Base-by-base conservation (phyloP, 768 basidiomycete species). In the Lactarius vividus region DNA sequence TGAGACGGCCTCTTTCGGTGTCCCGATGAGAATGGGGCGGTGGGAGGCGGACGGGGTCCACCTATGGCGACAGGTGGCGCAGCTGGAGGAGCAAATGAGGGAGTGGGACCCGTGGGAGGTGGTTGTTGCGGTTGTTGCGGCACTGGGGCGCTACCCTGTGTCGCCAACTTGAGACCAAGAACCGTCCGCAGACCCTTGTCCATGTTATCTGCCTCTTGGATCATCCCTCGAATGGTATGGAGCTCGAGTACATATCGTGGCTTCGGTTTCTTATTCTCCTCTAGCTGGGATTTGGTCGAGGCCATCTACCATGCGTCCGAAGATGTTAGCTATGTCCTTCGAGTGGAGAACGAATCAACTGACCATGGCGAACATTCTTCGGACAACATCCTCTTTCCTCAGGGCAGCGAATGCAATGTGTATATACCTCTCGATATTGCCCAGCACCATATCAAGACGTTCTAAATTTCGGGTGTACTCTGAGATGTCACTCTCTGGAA, bases 211-310 rank as follows among this genome's bases (percentile, higher is more conserved):
- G 63, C 66, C 39, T 70, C 67, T 31, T 68, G 66, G 35, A 69
- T 68, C 69, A 70, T 70, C 37, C 58, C 57, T 13, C 69, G 69
- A 35, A 70, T 67, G 5, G 67, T 68, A 53, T 70, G 67, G 20
- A 70, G 66, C 31, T 70, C 69, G 4, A 70, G 62, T 4, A 70
- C 42, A 20, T 57, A 68, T 52, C 69, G 67, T 3, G 69, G 69
- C 18, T 64, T 64, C 0, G 55, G 44, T 15, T 53, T 68, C 28
- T 61, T 49, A 13, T 59, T n/a, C 37, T 70, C 62, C 8, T 64
- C 59, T 20, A 64, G 28, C 63, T 70, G 69, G 52, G 18, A 28
- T 57, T 59, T 68, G 7, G 66, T 35, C 10, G 66, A 61, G 42
- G 60, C 58, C 56, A 63, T 63, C 69, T 70, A 46, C 11, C 1